Evolutionary conservation across 2,329 filamentous ascomycete species (phyloP).

Genomic region (Penicillium sumatraense): DNA sequence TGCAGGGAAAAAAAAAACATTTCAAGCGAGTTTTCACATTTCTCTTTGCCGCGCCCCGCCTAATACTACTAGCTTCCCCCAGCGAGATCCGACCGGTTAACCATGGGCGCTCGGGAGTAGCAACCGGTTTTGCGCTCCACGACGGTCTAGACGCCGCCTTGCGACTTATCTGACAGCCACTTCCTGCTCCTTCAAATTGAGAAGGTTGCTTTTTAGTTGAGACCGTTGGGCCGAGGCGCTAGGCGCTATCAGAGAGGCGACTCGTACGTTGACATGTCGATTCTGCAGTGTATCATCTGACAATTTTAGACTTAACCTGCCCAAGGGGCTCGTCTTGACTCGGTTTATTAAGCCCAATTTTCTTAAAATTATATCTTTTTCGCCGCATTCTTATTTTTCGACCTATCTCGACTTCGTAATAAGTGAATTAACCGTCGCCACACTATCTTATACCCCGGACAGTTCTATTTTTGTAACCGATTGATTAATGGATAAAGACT

Average conservation of each 20-base stretch:
- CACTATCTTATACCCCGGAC: too few relatives aligned
- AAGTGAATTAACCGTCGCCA: too few relatives aligned
- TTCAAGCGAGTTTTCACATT: not conserved
- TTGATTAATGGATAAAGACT: too few relatives aligned
- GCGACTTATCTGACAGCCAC: not conserved
- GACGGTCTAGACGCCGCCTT: slow-evolving; percentile 6
- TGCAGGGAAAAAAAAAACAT: not conserved
- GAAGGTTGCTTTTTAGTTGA: not conserved
- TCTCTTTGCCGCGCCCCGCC: not conserved
- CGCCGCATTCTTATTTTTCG: not conserved
- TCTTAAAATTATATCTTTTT: not conserved
- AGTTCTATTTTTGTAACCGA: too few relatives aligned
- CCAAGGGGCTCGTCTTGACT: not conserved
- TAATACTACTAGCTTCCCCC: not conserved
- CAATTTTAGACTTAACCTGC: not conserved
- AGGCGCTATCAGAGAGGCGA: not conserved
- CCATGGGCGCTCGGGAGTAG: not conserved
- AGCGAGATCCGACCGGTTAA: not conserved
- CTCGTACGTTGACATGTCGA: not conserved
- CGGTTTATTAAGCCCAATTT: not conserved
- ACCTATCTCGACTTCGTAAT: too few relatives aligned
- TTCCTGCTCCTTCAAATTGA: not conserved
- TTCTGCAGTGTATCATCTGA: not conserved
- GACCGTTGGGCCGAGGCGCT: not conserved
- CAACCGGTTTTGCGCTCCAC: not conserved